Conservation (phyloP, 495 filamentous ascomycete genomes). For the Penicillium daleae region DNA sequence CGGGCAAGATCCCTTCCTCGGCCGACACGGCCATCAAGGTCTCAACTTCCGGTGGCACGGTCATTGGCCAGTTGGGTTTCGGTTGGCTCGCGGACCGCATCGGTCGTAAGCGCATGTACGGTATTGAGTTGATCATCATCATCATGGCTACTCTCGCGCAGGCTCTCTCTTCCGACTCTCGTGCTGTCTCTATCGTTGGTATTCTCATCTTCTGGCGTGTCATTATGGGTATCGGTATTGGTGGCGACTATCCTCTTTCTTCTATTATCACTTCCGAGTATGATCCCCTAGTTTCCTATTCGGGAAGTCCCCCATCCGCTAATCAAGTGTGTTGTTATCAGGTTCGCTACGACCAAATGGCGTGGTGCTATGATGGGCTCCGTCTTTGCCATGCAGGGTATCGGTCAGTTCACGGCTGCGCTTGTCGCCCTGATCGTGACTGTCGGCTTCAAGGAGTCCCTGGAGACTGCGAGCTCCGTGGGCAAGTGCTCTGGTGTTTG, state of each 20-base stretch:
- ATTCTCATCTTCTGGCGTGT: slow-evolving; percentile 90
- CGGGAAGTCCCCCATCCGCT: slow-evolving; percentile 6
- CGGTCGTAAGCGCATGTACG: slow-evolving; percentile 85
- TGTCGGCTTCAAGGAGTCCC: slow-evolving; percentile 71
- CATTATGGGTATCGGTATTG: slow-evolving; percentile 82
- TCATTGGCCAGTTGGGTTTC: slow-evolving; percentile 82
- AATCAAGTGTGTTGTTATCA: slow-evolving; percentile 19
- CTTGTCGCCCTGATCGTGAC: slow-evolving; percentile 73
- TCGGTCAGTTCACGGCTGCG: slow-evolving; percentile 74
- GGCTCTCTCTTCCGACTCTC: slow-evolving; percentile 65
- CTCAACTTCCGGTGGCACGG: slow-evolving; percentile 81
- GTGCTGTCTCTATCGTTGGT: slow-evolving; percentile 71
- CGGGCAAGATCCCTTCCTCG: slow-evolving; percentile 60
- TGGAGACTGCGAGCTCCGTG: slow-evolving; percentile 52
- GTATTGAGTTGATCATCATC: slow-evolving; percentile 85
- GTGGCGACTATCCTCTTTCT: slow-evolving; percentile 85
- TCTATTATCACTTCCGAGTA: slow-evolving; percentile 88
- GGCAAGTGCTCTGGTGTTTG: slow-evolving; percentile 65
- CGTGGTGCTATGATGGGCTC: slow-evolving; percentile 86
- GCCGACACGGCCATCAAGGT: slow-evolving; percentile 88
- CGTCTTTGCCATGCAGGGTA: slow-evolving; percentile 83
- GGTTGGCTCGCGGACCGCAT: slow-evolving; percentile 79
- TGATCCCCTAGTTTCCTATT: slow-evolving; percentile 26
- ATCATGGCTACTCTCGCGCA: slow-evolving; percentile 84
- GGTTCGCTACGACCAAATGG: slow-evolving; percentile 83